Evolutionary conservation across 352 stramenopile species (phyloP).

Genomic region (Globisporangium polare): DNA sequence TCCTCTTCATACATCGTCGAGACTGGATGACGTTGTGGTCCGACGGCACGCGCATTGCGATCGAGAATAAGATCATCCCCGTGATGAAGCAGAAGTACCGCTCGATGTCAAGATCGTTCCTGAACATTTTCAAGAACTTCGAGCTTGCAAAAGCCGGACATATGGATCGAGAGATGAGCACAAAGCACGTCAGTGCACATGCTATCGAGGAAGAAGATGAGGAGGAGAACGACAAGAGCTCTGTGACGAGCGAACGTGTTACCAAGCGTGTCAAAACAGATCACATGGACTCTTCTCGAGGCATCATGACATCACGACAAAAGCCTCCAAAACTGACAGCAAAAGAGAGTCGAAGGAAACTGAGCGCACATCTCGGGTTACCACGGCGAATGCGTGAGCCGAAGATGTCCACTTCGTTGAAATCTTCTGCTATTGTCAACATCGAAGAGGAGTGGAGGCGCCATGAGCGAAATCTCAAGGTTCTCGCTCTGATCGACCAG

Average conservation of each 20-base stretch:
- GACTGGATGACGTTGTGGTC: constrained; percentile 20
- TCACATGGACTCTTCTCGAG: not conserved
- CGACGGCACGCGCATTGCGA: constrained; percentile 7
- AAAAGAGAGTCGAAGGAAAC: constrained; percentile 2
- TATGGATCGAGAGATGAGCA: not conserved
- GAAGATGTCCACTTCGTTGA: not conserved
- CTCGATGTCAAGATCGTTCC: constrained; percentile 12
- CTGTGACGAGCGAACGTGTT: not conserved
- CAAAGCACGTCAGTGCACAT: not conserved
- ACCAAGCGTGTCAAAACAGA: not conserved
- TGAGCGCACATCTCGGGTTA: constrained; percentile 8
- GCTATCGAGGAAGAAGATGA: not conserved
- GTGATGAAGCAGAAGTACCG: constrained; percentile 21
- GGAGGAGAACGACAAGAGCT: not conserved
- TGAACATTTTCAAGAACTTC: constrained; percentile 32
- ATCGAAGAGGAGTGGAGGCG: constrained; percentile 8
- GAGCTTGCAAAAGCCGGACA: constrained; percentile 10
- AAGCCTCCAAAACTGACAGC: not conserved
- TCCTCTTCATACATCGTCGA: constrained; percentile 15
- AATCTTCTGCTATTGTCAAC: not conserved
- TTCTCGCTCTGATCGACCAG: not conserved
- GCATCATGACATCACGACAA: not conserved
- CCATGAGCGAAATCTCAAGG: constrained; percentile 14
- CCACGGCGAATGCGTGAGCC: not conserved
- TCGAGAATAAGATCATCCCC: constrained; percentile 23